phyloP scores from a whole-genome alignment of 2,329 filamentous ascomycete species.

The Colletotrichum orchidophilum region DNA sequence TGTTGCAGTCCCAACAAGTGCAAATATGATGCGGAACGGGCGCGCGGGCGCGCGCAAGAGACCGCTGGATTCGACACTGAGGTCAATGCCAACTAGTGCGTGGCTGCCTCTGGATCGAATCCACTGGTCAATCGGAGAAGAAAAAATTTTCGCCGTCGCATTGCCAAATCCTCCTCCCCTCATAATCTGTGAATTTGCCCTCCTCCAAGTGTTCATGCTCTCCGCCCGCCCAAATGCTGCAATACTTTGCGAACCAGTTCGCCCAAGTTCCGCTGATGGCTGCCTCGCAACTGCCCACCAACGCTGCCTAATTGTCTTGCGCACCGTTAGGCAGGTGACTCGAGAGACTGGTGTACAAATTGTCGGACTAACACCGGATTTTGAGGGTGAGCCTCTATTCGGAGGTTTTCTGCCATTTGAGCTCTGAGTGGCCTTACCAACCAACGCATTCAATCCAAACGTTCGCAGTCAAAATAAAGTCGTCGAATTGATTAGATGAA shows the following conservation, averaged over 20 bases:
- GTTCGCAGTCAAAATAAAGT: neutral
- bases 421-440: too few relatives aligned
- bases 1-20: neutral
- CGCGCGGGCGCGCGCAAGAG: neutral
- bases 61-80: neutral
- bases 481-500: neutral
- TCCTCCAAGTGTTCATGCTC: neutral
- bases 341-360: too few relatives aligned
- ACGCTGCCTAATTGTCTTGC: neutral
- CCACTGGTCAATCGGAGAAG: neutral
- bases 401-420: too few relatives aligned
- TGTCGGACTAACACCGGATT: too few relatives aligned
- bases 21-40: neutral
- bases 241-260: neutral
- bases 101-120: neutral
- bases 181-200: too few relatives aligned
- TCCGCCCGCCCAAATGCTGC: neutral
- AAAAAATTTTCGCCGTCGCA: neutral
- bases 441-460: neutral
- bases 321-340: neutral
- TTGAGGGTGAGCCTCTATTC: too few relatives aligned
- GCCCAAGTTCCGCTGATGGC: neutral
- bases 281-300: neutral
- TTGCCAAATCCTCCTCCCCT: too few relatives aligned
- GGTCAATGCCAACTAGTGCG: neutral